Evolutionary conservation across 176 grass and related monocot genomes (phyloP).

Genomic region (Phoenix dactylifera): DNA sequence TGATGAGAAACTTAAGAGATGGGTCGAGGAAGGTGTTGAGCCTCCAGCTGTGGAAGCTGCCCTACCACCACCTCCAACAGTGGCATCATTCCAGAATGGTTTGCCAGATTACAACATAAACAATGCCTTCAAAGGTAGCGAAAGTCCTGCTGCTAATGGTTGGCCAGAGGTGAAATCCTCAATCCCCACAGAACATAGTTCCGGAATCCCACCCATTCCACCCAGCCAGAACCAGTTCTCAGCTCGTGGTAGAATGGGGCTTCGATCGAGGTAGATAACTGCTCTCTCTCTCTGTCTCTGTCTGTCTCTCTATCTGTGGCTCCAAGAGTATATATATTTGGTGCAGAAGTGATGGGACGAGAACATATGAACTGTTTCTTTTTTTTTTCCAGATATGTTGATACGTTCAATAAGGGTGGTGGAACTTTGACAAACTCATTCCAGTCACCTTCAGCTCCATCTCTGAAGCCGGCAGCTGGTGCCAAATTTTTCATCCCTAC

Average conservation of each 20-base stretch:
- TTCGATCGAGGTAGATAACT: conserved; percentile 62
- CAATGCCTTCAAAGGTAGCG: conserved; percentile 22
- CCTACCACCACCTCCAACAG: conserved; percentile 72
- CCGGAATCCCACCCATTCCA: conserved; percentile 74
- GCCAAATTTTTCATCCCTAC: conserved; percentile 78
- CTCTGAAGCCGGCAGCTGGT: conserved; percentile 35
- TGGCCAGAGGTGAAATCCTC: conserved; percentile 25
- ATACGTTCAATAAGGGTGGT: conserved; percentile 87
- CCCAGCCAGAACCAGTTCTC: conserved; percentile 92
- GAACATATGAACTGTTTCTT: conserved; percentile 7
- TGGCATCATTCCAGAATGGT: conserved; percentile 57
- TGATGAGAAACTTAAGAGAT: conserved; percentile 82
- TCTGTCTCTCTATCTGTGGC: too few relatives aligned
- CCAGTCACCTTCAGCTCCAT: conserved; percentile 52
- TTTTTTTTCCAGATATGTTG: conserved; percentile 56
- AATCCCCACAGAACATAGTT: conserved; percentile 30
- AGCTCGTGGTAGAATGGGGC: conserved; percentile 64
- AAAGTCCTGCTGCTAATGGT: conserved; percentile 36
- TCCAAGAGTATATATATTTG: too few relatives aligned
- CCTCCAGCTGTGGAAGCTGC: conserved; percentile 54
- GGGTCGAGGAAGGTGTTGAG: conserved; percentile 90
- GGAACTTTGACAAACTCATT: conserved; percentile 35
- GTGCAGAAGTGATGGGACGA: background rate
- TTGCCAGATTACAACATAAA: conserved; percentile 52
- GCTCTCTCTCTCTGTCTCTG: too few relatives aligned